A percentile compares a stretch with the other conserved stretches of the same genome.
phyloP scores from a whole-genome alignment of 805 yeast species.

The Saccharomyces kudriavzevii region DNA sequence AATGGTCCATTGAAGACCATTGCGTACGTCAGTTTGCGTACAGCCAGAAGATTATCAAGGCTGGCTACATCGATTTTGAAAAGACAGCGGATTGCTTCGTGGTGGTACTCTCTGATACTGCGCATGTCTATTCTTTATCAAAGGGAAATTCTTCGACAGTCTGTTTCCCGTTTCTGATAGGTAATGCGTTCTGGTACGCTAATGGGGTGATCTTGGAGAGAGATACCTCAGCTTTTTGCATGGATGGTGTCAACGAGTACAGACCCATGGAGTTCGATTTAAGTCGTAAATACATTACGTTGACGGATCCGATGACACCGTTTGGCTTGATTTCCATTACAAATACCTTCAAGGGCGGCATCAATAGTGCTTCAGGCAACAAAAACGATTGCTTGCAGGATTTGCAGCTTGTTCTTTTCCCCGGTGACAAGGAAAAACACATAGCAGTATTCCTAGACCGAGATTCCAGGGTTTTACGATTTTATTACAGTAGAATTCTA shows the following conservation, averaged over 20 bases:
- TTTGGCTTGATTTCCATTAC: constrained; percentile 65
- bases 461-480: constrained; percentile 10
- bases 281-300: constrained; percentile 44
- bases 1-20: constrained; percentile 31
- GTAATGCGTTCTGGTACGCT: constrained; percentile 53
- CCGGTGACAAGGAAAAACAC: constrained; percentile 22
- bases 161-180: constrained; percentile 62
- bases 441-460: constrained; percentile 22
- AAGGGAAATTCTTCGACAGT: constrained; percentile 54
- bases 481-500: constrained; percentile 21
- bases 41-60: constrained; percentile 42
- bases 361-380: constrained; percentile 32
- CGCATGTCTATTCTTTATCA: constrained; percentile 47
- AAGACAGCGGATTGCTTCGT: constrained; percentile 38
- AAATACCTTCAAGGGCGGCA: constrained; percentile 43
- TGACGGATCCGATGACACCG: constrained; percentile 69
- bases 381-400: constrained; percentile 14
- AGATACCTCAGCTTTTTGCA: constrained; percentile 18
- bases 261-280: constrained; percentile 2
- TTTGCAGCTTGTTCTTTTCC: constrained; percentile 20
- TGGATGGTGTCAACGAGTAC: constrained; percentile 1
- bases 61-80: constrained; percentile 52
- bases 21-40: constrained; percentile 36
- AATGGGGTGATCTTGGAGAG: constrained; percentile 62
- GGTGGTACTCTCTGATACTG: constrained; percentile 52